Evolutionary conservation across 2,329 filamentous ascomycete genomes (phyloP), one percentile per base, ranked within the genome.

Genomic region (Diplocarpon mali): DNA sequence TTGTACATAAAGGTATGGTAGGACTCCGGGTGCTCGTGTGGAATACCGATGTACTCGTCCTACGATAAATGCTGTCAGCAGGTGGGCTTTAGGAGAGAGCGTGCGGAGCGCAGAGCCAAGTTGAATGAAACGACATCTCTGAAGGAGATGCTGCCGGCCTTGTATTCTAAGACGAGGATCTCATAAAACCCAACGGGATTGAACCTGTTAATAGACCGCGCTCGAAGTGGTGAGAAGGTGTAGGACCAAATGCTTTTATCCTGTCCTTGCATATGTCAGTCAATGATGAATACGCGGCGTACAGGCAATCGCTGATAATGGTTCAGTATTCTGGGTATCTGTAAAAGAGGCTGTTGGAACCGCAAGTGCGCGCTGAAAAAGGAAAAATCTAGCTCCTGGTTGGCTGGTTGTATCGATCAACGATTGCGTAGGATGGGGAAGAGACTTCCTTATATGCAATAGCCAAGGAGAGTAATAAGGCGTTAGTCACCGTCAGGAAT

Each of bases 1-100:
- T 84, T 85, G 75, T 88, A 93, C 86, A 93, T 92, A 70, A 92
- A 93, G 53, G 80, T 85, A 68, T 93, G 86, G 66, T 93, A 93
- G 58, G 81, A 87, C 63, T 92, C 80, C 11, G 85, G 80, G 62
- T 93, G 85, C 57, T 89, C 84, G 58, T 84, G 78, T 29, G 85
- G 81, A 51, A n/a, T n/a, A n/a, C n/a, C n/a, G n/a, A n/a, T n/a
- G 59, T 93, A 93, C 67, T 93, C 86, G 66, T 93, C 86, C 79
- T 83, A 53, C 14, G 7, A 28, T 14, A 27, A 24, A 39, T 40
- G 40, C 32, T 29, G 34, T 42, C 31, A 47, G 39, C 40, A 36
- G 32, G 16, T 12, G 40, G n/a, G n/a, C n/a, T n/a, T n/a, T n/a
- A n/a, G n/a, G n/a, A n/a, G n/a, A n/a, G 32, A 39, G 37, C 38